Evolutionary conservation across 164 flowering plant genomes (phyloP), one percentile per base, ranked within the genome.

Genomic region (Magnolia sinica): DNA sequence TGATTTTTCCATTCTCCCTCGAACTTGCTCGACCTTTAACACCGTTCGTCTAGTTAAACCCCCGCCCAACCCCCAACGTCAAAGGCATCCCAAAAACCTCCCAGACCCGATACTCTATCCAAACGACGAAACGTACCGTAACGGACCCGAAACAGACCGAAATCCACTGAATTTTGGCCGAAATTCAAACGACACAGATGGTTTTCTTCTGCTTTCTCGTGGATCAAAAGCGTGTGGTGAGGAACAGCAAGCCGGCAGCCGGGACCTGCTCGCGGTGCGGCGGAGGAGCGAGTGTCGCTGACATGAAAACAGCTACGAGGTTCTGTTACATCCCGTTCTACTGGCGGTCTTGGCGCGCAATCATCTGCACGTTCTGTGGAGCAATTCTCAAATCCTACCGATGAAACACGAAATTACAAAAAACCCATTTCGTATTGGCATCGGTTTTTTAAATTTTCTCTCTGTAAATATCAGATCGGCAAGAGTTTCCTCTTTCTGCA

Each of bases 181-280:
- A 37, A 37, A 37, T 37, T 37, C 45, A 37, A 37, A 37, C 45
- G 45, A 37, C 45, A 37, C 45, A 37, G 45, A 91, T 93, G 98
- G 98, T 90, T 19, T 88, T 83, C 71, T 90, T 89, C 75, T 93
- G 98, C 71, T 93, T 89, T 72, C 80, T 93, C 3, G 96, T 93
- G 20, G 98, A 93, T 84, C 98, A 93, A 83, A 88, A 78, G 76
- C 80, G 84, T 76, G 65, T 74, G 76, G 83, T 88, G 80, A 51
- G 80, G 55, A 79, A 85, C 49, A 88, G 88, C 84, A 90, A 90
- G 83, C 98, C 98, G 71, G 90, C 88, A 31, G 94, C 98, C 7
- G 98, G 96, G 52, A 82, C 76, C 22, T 93, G 98, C 78, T 93
- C 98, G 0, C 75, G 95, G 74, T 93, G 98, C 87, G 91, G 96